phyloP scores from a whole-genome alignment of 2,329 filamentous ascomycete species.

The Penicillium sp. region DNA sequence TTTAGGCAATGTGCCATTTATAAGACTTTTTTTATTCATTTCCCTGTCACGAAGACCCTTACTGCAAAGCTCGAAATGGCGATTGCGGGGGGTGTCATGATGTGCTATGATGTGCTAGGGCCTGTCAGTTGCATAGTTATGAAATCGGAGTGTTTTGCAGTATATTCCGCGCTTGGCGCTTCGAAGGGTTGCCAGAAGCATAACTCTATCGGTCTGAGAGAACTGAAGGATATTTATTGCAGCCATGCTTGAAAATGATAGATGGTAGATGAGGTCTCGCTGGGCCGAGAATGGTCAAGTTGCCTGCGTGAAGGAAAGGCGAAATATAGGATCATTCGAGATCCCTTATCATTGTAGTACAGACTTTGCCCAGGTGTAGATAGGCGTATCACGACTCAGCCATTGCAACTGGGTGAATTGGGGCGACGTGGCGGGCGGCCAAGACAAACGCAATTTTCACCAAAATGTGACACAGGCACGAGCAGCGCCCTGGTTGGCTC shows the following conservation, averaged over 20 bases:
- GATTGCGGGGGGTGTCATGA: not conserved
- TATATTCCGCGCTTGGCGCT: not conserved
- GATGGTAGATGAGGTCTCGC: no score
- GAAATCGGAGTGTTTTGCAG: not conserved
- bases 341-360: no score
- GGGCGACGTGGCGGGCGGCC: not conserved
- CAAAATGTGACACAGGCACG: not conserved
- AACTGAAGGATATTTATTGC: no score
- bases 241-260: no score
- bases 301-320: no score
- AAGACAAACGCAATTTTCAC: conserved; percentile 2
- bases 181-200: no score
- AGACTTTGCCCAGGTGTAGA: no score
- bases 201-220: no score
- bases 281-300: no score
- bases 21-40: not conserved
- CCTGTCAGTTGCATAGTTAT: not conserved
- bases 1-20: not conserved
- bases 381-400: no score
- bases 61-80: not conserved
- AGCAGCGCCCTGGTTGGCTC: not conserved
- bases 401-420: not conserved
- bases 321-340: no score
- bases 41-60: not conserved
- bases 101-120: conserved; percentile 6